A percentile compares a stretch with the other conserved stretches of the same genome.
Evolutionary conservation across 805 yeast genomes (phyloP).

Genomic region (Cyberlindnera meyerae): DNA sequence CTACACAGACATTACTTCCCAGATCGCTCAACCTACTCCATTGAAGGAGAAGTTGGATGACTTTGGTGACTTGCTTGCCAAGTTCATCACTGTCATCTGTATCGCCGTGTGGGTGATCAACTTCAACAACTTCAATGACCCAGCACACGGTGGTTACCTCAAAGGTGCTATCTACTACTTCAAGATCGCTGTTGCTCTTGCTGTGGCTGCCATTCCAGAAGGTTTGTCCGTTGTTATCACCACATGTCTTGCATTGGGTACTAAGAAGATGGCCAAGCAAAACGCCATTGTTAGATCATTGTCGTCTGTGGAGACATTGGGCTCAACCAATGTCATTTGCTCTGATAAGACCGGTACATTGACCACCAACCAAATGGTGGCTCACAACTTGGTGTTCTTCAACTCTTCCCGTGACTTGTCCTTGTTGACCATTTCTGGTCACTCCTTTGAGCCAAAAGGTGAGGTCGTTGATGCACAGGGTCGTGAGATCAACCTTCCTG

Average conservation of each 20-base stretch:
- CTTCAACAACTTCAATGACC: conserved; percentile 36
- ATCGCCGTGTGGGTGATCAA: conserved; percentile 42
- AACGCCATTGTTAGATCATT: conserved; percentile 44
- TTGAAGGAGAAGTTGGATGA: conserved; percentile 33
- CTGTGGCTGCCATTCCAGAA: conserved; percentile 51
- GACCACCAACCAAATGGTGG: conserved; percentile 48
- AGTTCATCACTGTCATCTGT: conserved; percentile 42
- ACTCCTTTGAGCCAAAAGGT: conserved; percentile 29
- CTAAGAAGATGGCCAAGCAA: conserved; percentile 42
- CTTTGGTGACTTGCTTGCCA: conserved; percentile 37
- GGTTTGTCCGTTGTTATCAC: conserved; percentile 50
- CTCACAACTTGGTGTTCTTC: conserved; percentile 30
- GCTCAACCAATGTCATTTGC: conserved; percentile 47
- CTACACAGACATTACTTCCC: conserved; percentile 38
- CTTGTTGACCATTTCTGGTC: conserved; percentile 37
- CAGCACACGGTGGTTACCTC: conserved; percentile 38
- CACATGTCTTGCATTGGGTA: conserved; percentile 46
- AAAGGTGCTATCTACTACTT: conserved; percentile 46
- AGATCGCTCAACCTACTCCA: conserved; percentile 34
- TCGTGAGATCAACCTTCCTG: conserved; percentile 31
- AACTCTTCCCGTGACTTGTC: conserved; percentile 24
- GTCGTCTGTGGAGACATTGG: conserved; percentile 53
- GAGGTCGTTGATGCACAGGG: conserved; percentile 22
- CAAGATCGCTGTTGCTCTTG: conserved; percentile 44
- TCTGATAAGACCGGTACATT: conserved; percentile 44